Evolutionary conservation across 371 early-diverging fungal genomes (phyloP).

Genomic region (Mucor irregularis): DNA sequence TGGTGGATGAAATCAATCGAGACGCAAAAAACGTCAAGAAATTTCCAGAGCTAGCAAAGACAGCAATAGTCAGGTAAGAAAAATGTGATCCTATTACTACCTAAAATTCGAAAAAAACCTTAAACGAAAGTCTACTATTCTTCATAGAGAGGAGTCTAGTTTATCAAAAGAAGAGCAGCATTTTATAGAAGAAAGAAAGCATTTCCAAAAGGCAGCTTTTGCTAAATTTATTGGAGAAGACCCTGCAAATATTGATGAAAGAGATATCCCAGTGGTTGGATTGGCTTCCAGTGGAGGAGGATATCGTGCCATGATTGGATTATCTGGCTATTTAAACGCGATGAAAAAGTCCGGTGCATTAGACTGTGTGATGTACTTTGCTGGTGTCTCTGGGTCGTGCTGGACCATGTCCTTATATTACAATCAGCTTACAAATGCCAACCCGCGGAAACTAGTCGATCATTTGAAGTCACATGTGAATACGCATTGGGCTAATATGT

Average conservation of each 20-base stretch:
- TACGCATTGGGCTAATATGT: conserved; percentile 45
- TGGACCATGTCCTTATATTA: conserved; percentile 54
- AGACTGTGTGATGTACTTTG: conserved; percentile 63
- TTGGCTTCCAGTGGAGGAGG: conserved; percentile 76
- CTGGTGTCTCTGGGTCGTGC: conserved; percentile 62
- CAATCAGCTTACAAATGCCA: conserved; percentile 25
- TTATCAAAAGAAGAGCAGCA: conserved; percentile 48
- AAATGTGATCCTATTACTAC: no score
- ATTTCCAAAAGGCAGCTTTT: conserved; percentile 53
- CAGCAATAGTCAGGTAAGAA: conserved; percentile 34
- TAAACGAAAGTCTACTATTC: conserved; percentile 9
- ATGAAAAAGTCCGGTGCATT: conserved; percentile 57
- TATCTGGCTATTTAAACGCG: conserved; percentile 58
- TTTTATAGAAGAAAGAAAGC: conserved; percentile 49
- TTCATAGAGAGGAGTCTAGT: conserved; percentile 28
- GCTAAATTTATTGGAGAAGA: conserved; percentile 68
- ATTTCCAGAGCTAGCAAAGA: conserved; percentile 33
- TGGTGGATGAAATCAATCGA: conserved; percentile 27
- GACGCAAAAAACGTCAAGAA: conserved; percentile 12
- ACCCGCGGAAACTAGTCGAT: conserved; percentile 15
- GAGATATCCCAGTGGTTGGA: conserved; percentile 67
- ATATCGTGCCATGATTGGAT: conserved; percentile 71
- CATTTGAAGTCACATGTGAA: conserved; percentile 37
- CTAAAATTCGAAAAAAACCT: background rate
- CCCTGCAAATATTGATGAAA: conserved; percentile 47